These are phyloP conservation scores for Fraxinus angustifolia DNA, from an alignment of 305 asterid genomes.

Conservation along the genomic window DNA sequence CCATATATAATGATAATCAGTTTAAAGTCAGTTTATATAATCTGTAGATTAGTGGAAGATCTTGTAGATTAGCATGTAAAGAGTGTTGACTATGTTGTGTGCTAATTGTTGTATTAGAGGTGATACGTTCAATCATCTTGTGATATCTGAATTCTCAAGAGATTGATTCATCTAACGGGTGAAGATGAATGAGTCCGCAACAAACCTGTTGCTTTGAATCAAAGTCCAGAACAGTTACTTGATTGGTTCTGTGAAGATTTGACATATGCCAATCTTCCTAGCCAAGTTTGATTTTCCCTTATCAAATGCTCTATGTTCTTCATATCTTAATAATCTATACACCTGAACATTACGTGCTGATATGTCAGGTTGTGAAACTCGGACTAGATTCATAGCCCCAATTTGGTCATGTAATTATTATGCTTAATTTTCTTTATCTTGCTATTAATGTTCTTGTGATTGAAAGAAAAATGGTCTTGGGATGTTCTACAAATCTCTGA, in stretches of 20 bases:
- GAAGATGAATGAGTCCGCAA: neutral
- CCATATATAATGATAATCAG: neutral
- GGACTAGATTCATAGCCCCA: neutral
- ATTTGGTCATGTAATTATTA: conserved; percentile 1
- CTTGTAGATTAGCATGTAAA: neutral
- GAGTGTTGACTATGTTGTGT: neutral
- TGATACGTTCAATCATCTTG: neutral
- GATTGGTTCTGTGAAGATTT: neutral
- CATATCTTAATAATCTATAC: neutral
- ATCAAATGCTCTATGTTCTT: neutral
- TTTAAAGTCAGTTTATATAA: neutral
- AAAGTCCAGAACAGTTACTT: neutral
- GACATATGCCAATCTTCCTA: neutral
- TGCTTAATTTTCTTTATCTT: neutral
- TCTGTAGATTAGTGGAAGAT: neutral
- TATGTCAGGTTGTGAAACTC: neutral
- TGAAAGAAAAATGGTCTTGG: neutral
- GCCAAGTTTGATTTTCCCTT: neutral
- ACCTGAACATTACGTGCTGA: neutral
- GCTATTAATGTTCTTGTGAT: conserved; percentile 1
- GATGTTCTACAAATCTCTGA: conserved; percentile 11
- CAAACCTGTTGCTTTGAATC: neutral
- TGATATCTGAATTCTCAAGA: conserved; percentile 1
- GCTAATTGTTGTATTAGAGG: neutral
- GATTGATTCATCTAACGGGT: neutral